A percentile compares a stretch with the other conserved stretches of the same genome.
Evolutionary conservation across 495 filamentous ascomycete genomes (phyloP).

Genomic region (Jackrogersella multiformis): DNA sequence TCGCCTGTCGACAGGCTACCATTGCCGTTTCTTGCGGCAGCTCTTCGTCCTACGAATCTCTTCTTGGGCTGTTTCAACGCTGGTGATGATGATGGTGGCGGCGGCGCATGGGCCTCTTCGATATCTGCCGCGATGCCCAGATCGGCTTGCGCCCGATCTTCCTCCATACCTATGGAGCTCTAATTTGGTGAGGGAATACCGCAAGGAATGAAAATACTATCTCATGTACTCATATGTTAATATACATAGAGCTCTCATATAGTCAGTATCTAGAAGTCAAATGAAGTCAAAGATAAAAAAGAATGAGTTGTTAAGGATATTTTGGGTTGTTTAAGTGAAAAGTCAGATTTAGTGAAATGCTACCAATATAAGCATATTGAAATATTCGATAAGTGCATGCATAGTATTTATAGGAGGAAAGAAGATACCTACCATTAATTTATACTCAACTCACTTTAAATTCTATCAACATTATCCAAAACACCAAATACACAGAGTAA

Average conservation of each 20-base stretch:
- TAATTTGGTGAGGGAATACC: neutral
- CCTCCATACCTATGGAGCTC: too few species aligned
- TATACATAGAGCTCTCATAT: neutral
- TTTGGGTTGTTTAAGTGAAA: conserved; percentile 13
- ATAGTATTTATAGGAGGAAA: neutral
- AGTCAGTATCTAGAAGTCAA: neutral
- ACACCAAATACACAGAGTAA: too few species aligned
- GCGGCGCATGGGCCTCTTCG: conserved; percentile 54
- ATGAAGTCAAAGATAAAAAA: neutral
- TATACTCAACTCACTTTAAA: too few species aligned
- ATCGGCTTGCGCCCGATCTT: conserved; percentile 61
- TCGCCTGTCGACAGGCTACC: conserved; percentile 67
- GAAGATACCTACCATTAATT: too few species aligned
- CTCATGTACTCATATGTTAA: neutral
- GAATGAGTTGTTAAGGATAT: neutral
- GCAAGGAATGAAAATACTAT: neutral
- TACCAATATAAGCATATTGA: neutral
- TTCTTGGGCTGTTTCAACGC: conserved; percentile 71
- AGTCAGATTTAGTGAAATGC: conserved; percentile 17
- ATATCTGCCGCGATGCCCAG: conserved; percentile 64
- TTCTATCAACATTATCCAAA: too few species aligned
- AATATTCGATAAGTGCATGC: neutral
- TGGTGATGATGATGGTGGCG: conserved; percentile 28
- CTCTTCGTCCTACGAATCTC: conserved; percentile 76
- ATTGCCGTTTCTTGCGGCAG: conserved; percentile 58